These are phyloP conservation scores for Tulasnella sp. DNA, from an alignment of 768 basidiomycete species.

Conservation along the genomic window DNA sequence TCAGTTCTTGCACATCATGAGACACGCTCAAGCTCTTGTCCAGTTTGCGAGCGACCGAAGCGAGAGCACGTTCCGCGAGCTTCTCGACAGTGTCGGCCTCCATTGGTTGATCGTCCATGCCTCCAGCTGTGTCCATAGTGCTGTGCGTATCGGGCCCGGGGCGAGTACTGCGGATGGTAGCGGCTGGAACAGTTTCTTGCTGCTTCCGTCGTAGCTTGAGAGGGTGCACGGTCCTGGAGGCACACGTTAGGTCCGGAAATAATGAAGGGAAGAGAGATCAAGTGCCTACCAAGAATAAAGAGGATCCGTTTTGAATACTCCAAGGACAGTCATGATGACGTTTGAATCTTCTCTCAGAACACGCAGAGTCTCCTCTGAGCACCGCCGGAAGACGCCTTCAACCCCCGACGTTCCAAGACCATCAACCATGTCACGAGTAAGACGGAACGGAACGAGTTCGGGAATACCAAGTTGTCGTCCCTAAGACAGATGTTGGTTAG, in stretches of 20 bases:
- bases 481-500: constrained; percentile 42
- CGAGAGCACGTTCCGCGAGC: constrained; percentile 84
- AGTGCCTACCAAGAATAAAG: constrained; percentile 77
- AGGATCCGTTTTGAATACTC: constrained; percentile 96
- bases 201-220: constrained; percentile 48
- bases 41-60: constrained; percentile 74
- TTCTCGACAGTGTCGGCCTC: constrained; percentile 69
- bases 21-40: constrained; percentile 83
- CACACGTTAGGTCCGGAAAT: neutral
- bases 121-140: constrained; percentile 4
- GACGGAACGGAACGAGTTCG: constrained; percentile 89
- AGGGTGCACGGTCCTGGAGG: constrained; percentile 69
- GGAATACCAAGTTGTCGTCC: constrained; percentile 75
- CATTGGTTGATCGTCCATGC: constrained; percentile 37
- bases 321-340: constrained; percentile 89
- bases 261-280: neutral
- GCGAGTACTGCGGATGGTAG: neutral
- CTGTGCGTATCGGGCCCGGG: neutral
- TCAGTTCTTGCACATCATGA: constrained; percentile 88
- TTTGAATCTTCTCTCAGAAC: constrained; percentile 82
- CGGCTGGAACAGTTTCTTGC: neutral
- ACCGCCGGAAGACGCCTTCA: constrained; percentile 90
- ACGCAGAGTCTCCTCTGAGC: constrained; percentile 89
- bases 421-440: constrained; percentile 92
- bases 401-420: constrained; percentile 79